Base-by-base conservation (phyloP, 2,329 filamentous ascomycete genomes). In the Penicillium decumbens region DNA sequence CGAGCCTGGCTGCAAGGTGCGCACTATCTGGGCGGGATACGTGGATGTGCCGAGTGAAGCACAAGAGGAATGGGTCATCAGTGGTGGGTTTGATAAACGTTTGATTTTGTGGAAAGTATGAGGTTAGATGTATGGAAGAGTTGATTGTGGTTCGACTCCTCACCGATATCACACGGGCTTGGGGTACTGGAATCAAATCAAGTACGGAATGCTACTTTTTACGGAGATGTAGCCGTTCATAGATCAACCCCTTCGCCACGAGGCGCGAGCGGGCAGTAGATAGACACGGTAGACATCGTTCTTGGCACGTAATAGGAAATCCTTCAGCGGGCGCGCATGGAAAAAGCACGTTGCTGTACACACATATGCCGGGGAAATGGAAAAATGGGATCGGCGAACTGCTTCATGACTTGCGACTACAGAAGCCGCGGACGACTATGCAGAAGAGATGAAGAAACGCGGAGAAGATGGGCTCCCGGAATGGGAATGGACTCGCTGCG, bases 311-410 rank as follows among this genome's bases (percentile, higher is more conserved):
- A 75, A 72, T 37, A 37, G 18, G 73, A 69, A 75, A 77, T 83
- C 82, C 81, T 85, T 84, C 81, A 84, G 80, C 79, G 77, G 73
- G 74, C 76, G 76, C 75, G 76, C 79, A 83, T 80, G 70, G 75
- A 65, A 75, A 69, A 72, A 74, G 75, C 68, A 67, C 76, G 78
- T 75, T 75, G 81, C 81, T 84, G 82, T 85, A 85, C 82, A 85
- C 82, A 85, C 81, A 79, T 78, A 84, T 84, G 82, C 82, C 79
- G 71, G 47, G 42, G 28, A 40, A 41, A 49, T 42, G 18, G 27
- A 24, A 35, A 12, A 20, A 40, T 25, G 25, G 24, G 27, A 18
- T 15, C 44, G 39, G 32, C 32, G 32, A 20, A 25, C 10, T 25
- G 37, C 23, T 13, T 24, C 37, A 25, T n/a, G 20, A 39, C 9